phyloP scores from a whole-genome alignment of 108 stramenopile genomes.

The Fistulifera pelliculosa region DNA sequence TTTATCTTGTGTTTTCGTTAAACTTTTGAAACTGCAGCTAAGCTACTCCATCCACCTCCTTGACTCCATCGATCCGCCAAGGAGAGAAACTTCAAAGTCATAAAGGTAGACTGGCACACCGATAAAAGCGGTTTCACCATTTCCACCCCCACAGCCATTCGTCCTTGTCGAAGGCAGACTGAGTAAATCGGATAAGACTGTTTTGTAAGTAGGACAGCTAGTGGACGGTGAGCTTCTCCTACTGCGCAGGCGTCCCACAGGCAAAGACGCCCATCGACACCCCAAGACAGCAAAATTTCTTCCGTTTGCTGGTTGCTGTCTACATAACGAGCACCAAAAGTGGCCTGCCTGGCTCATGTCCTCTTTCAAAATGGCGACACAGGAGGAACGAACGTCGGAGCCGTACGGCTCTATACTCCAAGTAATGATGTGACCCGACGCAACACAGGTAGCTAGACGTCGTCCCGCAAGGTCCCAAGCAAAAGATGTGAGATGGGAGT shows the following conservation, averaged over 20 bases:
- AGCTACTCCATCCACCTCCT: no score
- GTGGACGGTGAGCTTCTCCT: constrained; percentile 57
- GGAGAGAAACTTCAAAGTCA: constrained; percentile 22
- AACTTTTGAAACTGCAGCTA: no score
- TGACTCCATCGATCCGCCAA: no score
- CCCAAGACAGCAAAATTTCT: constrained; percentile 74
- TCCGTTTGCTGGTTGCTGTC: constrained; percentile 39
- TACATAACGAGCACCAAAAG: constrained; percentile 66
- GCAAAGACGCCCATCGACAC: constrained; percentile 73
- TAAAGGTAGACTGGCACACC: constrained; percentile 60
- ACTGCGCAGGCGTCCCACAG: constrained; percentile 63
- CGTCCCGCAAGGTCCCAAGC: constrained; percentile 63
- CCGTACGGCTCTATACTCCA: constrained; percentile 33
- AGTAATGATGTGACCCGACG: constrained; percentile 52
- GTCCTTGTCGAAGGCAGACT: constrained; percentile 11
- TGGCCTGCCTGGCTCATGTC: constrained; percentile 55
- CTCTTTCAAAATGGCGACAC: constrained; percentile 68
- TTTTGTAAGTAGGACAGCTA: constrained; percentile 49
- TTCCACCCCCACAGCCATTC: constrained; percentile 49
- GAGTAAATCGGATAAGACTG: constrained; percentile 69
- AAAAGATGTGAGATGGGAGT: constrained; percentile 72
- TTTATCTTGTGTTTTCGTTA: no score
- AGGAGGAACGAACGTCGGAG: constrained; percentile 28
- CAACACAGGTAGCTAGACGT: constrained; percentile 66
- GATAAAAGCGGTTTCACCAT: constrained; percentile 53